A percentile compares a stretch with the other conserved stretches of the same genome.
These are phyloP conservation scores for Tremellales sp. DNA, from an alignment of 1,284 basidiomycete species.

Conservation along the genomic window DNA sequence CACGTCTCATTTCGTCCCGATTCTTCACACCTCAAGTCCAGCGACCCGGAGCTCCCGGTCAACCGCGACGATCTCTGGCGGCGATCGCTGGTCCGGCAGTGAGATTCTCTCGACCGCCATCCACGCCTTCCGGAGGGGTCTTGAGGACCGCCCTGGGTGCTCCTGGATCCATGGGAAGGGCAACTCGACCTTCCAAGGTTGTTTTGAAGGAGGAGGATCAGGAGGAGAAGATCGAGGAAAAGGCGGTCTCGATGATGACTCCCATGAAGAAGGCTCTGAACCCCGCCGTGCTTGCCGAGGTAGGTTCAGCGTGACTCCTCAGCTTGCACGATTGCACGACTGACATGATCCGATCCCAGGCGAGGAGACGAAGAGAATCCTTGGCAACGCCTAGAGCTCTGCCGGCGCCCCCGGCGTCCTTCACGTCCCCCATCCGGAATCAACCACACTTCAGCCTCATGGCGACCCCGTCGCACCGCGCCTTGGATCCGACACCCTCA, in stretches of 20 bases:
- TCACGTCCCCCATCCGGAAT: conserved; percentile 29
- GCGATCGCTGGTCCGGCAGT: conserved; percentile 19
- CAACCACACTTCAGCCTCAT: conserved; percentile 8
- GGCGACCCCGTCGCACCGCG: conserved; percentile 30
- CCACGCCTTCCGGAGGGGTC: conserved; percentile 12
- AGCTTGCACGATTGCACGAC: neutral
- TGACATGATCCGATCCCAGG: conserved; percentile 10
- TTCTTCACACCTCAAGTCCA: conserved; percentile 40
- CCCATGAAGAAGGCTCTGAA: no score
- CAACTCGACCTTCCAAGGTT: conserved; percentile 12
- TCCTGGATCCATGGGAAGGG: conserved; percentile 23
- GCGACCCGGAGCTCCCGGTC: conserved; percentile 11
- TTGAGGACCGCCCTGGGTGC: conserved; percentile 2
- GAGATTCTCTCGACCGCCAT: conserved; percentile 16
- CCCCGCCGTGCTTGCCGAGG: conserved; percentile 20
- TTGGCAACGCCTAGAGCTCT: conserved; percentile 40
- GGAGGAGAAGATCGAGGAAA: conserved; percentile 11
- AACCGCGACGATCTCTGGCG: conserved; percentile 21
- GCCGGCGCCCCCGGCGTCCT: conserved; percentile 29
- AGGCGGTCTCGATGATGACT: neutral
- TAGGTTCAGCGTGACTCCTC: conserved; percentile 5
- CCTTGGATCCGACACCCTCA: conserved; percentile 17
- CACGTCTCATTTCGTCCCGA: neutral
- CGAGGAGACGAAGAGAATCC: conserved; percentile 20
- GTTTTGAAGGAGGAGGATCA: conserved; percentile 5